Base-by-base conservation (phyloP, 2,329 filamentous ascomycete genomes). In the Penicillium sp. region DNA sequence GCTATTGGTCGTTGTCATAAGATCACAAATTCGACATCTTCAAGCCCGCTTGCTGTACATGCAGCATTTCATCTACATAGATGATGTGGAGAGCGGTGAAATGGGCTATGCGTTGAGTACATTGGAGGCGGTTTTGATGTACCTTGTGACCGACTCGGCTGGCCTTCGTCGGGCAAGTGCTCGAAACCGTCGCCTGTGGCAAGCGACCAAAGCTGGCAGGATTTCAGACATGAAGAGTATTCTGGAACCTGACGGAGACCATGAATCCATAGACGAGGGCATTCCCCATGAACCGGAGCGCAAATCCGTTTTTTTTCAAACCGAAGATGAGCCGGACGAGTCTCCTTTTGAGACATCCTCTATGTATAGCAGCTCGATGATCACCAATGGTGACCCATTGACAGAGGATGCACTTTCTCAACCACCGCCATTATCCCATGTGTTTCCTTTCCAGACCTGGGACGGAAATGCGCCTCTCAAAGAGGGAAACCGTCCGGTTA, bases 41-140 rank as follows among this genome's bases (percentile, higher is more conserved):
- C 90, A 96, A 63, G 91, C 94, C 3, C 83, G 92, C 18, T 76
- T 99, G 42, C 80, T 88, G n/a, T 99, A 97, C 69, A 96, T 97
- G 80, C 88, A 92, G 39, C 90, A 95, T 65, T 99, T 96, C 67
- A 94, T 96, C 60, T 99, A 96, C 71, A 92, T 96, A 45, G 94
- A 97, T 63, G 94, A 99, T 72, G 91, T 99, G 8, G 94, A 99
- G 60, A 95, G 86, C 55, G 94, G 94, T 44, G 94, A 99, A 73
- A 87, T 95, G 78, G 94, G 94, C 8, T 99, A 99, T 71, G 92
- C 92, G 0, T 73, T 99, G 45, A 97, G 92, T 71, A 99, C 94
- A 0, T 90, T 97, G 54, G 94, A 99, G 70, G 94, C 91, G 6
- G 94, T 99, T 0, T 73, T 99, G 30, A 86, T 90, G 1, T 97